Base-by-base conservation (phyloP, 2,329 filamentous ascomycete species). In the Magnaporthales sp. region DNA sequence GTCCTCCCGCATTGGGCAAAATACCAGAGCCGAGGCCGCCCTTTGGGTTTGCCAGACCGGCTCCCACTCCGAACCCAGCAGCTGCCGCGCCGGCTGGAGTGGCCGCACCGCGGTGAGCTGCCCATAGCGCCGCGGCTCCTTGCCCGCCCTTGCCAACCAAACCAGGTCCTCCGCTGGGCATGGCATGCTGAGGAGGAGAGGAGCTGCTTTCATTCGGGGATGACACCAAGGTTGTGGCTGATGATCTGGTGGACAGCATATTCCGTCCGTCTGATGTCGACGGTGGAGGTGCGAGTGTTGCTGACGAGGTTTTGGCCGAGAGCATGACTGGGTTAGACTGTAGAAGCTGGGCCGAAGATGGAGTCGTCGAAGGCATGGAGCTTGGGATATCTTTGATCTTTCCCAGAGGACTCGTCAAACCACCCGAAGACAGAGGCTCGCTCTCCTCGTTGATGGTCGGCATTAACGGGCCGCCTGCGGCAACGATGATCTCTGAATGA, bases 381-480 rank as follows among this genome's bases (percentile, higher is more conserved):
- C 24, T 15, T 6, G 2, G 13, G 1, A 5, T 15, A 22, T 26
- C 22, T 22, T 58, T 26, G 7, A 22, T 26, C 24, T 4, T n/a
- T 26, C 22, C 24, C 5, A 13, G 24, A 58, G 54, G 54, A n/a
- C 8, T 11, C 22, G 30, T 38, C 8, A 15, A 19, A 11, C 64
- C 15, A 11, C 62, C 31, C 29, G 62, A 46, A 2, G 19, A 19
- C 11, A 67, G n/a, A 11, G 64, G 30, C 54, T 54, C 38, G 24
- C 62, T n/a, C n/a, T n/a, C 26, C 38, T 67, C 67, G 2, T 61
- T 65, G 54, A 67, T 67, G 62, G 29, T 68, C 13, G 38, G 67
- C 61, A 64, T 67, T 9, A 29, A 11, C 7, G 64, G 38, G 13
- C n/a, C 65, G 6, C 24, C 66, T 19, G 58, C 61, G 11, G 13